Base-by-base conservation (phyloP, 2,329 filamentous ascomycete species). In the Claviceps pusilla region DNA sequence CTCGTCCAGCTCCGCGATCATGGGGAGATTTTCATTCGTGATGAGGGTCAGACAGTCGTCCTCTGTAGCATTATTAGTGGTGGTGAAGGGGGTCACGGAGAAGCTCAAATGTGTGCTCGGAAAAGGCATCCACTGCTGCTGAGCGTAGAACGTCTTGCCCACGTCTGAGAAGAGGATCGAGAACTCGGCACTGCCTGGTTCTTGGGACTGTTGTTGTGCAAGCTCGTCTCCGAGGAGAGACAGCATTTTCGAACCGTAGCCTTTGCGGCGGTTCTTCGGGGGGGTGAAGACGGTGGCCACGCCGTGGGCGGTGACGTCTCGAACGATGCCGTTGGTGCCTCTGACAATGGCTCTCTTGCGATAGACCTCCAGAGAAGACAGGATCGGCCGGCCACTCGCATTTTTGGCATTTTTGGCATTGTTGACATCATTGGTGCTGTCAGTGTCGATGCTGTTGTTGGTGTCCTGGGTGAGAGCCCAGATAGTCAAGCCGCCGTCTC, bases 111-210 rank as follows among this genome's bases (percentile, higher is more conserved):
- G 89, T 1, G 77, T 74, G 56, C 87, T 91, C 24, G 78, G 74
- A 61, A 85, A 90, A 0, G 82, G 76, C 50, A 80, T 76, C 90
- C 90, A 96, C 48, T 89, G 89, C 58, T 81, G 76, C 37, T 74
- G 75, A 3, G 84, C 79, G 69, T 96, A 96, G 69, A 89, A 96
- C 43, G 73, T 72, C 73, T 88, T 86, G 24, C 90, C 88, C 59
- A 94, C 89, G 62, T 94, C 88, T 9, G 89, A 95, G 68, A 83
- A 95, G 9, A 96, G 74, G 7, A 94, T 78, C 0, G 87, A 90
- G 67, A 91, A 93, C 14, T 68, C 58, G 66, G 75, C 64, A 51
- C 71, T 69, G 31, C 63, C 60, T n/a, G 62, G 50, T 29, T 63
- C 42, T 59, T 63, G 51, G 2, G 59, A 58, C 46, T 69, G 60